A percentile compares a stretch with the other conserved stretches of the same genome.
phyloP scores from a whole-genome alignment of 345 rosid species.

The Hibiscus syriacus region DNA sequence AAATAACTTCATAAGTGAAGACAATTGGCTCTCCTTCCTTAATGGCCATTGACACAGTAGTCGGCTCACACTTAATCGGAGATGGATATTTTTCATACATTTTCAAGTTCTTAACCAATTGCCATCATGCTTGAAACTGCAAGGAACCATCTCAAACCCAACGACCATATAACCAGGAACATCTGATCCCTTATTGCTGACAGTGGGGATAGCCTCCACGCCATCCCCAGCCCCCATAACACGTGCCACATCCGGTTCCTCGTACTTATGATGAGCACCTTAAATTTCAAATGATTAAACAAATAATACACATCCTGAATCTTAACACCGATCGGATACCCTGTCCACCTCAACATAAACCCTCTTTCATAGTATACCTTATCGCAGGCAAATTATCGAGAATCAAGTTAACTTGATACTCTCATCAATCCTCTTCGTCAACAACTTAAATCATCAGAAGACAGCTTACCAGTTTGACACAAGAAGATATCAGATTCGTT shows the following conservation, averaged over 20 bases:
- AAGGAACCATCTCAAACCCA: constrained; percentile 70
- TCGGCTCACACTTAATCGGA: constrained; percentile 51
- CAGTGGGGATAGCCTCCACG: constrained; percentile 34
- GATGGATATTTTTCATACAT: constrained; percentile 50
- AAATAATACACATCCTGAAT: constrained; percentile 51
- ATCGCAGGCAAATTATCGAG: constrained; percentile 69
- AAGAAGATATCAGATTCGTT: constrained; percentile 45
- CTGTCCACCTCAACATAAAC: constrained; percentile 51
- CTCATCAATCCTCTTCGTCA: constrained; percentile 69
- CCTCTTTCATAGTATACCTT: constrained; percentile 50
- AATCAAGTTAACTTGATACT: constrained; percentile 72
- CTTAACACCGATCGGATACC: constrained; percentile 58
- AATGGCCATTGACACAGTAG: constrained; percentile 47
- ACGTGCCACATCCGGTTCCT: constrained; percentile 51
- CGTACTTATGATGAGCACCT: constrained; percentile 62
- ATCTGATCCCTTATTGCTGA: constrained; percentile 29
- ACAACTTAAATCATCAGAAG: constrained; percentile 40
- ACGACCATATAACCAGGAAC: constrained; percentile 59
- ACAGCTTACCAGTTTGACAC: constrained; percentile 39
- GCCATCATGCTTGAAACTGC: constrained; percentile 44
- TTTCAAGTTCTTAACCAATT: constrained; percentile 42
- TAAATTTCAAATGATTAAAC: constrained; percentile 70
- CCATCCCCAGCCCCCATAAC: constrained; percentile 74
- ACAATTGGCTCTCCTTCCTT: constrained; percentile 52
- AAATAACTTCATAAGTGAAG: constrained; percentile 63